Conservation (phyloP, 148 eudicot genomes). For the Vaccinium macrocarpon region DNA sequence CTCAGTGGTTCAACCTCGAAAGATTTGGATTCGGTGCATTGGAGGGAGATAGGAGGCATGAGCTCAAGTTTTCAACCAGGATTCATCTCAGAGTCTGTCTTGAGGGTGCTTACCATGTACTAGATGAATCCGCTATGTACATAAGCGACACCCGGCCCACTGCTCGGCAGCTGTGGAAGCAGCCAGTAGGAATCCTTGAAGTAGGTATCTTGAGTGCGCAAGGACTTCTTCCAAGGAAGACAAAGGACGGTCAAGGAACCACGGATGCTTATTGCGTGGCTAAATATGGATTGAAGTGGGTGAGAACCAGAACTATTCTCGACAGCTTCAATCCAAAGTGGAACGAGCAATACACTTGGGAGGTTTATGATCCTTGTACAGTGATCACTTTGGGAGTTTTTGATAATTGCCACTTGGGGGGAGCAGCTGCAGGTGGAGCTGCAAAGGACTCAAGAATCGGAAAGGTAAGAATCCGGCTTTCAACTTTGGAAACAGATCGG, state of each 20-base stretch:
- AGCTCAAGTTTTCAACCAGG: constrained; percentile 32
- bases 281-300: constrained; percentile 33
- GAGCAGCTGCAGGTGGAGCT: constrained; percentile 16
- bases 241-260: constrained; percentile 25
- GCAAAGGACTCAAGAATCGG: constrained; percentile 34
- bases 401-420: constrained; percentile 46
- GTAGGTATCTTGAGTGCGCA: constrained; percentile 36
- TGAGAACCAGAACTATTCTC: constrained; percentile 31
- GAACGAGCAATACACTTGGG: constrained; percentile 38
- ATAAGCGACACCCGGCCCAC: constrained; percentile 37
- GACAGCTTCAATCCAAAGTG: constrained; percentile 30
- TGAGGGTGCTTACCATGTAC: constrained; percentile 44
- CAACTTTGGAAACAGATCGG: constrained; percentile 36
- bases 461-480: constrained; percentile 39
- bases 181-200: constrained; percentile 34
- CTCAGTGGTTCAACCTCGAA: constrained; percentile 55
- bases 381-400: constrained; percentile 41
- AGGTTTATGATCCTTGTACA: constrained; percentile 39
- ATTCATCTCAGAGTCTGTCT: constrained; percentile 35
- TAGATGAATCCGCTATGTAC: constrained; percentile 39
- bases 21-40: constrained; percentile 28
- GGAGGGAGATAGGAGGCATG: constrained; percentile 32
- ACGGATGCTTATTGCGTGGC: constrained; percentile 41
- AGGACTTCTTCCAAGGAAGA: constrained; percentile 35
- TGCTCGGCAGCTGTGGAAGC: constrained; percentile 36